phyloP scores from a whole-genome alignment of 257 asterid species.

The Gynochthodes officinalis region DNA sequence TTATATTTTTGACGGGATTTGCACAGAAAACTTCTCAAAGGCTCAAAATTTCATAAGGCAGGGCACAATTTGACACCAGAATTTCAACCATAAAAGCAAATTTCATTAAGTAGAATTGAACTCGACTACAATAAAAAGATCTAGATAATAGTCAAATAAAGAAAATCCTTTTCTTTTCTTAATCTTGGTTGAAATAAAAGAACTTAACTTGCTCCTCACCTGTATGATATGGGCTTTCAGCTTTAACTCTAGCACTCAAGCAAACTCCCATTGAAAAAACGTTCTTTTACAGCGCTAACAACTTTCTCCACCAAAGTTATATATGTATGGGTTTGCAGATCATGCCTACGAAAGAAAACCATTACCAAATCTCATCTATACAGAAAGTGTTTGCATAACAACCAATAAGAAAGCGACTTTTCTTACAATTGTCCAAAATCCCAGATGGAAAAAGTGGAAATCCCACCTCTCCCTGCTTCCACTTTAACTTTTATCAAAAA shows the following conservation, averaged over 20 bases:
- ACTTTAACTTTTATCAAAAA: neutral
- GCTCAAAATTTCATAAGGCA: neutral
- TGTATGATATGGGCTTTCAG: slow-evolving; percentile 41
- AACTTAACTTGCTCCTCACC: slow-evolving; percentile 41
- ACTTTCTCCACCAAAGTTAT: slow-evolving; percentile 19
- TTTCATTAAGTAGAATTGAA: neutral
- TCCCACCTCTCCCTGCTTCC: neutral
- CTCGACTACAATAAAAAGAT: neutral
- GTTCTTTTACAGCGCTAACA: neutral
- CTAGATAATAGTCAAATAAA: neutral
- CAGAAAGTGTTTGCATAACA: neutral
- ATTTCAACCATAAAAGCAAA: neutral
- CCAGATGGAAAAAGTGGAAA: neutral
- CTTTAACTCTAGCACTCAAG: slow-evolving; percentile 52
- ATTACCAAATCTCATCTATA: neutral
- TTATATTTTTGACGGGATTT: neutral
- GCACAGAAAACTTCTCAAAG: neutral
- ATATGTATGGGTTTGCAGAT: slow-evolving; percentile 17
- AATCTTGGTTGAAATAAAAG: too few relatives aligned
- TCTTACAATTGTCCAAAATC: neutral
- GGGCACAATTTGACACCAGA: neutral
- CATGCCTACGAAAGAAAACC: neutral
- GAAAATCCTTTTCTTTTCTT: neutral
- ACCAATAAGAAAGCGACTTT: slow-evolving; percentile 1
- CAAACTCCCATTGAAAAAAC: slow-evolving; percentile 58